Base-by-base conservation (phyloP, 108 stramenopile genomes). In the Nitzschia sp. region DNA sequence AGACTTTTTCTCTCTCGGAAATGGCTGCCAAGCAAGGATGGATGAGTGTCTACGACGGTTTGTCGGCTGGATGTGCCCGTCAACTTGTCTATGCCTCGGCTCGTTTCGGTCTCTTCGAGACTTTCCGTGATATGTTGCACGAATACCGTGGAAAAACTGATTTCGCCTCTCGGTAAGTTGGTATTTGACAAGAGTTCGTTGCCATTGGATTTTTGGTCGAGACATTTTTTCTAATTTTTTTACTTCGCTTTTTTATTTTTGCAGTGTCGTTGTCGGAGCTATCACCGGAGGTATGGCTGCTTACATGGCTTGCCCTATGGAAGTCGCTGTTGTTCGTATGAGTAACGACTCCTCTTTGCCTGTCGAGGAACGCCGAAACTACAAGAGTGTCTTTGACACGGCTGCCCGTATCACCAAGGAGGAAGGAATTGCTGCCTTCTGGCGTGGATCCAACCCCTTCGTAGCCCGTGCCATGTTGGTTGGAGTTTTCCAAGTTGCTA, bases 401-500 rank as follows among this genome's bases (percentile, higher is more conserved):
- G 72, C 85, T 1, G 69, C 70, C 46, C 82, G 93, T 19, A 92
- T 93, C 53, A 59, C 75, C 44, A 72, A 67, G 40, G 96, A 96
- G 72, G 96, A 96, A 65, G 96, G 96, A 34, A 67, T 85, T 17
- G 67, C 66, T 9, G 84, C 96, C 40, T 96, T 96, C 74, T 96
- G 92, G 93, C 80, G 93, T 81, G 96, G 96, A 25, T 81, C 83
- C 53, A 66, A 75, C 20, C 96, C 96, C 3, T 95, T 96, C 78
- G 92, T 94, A 10, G 75, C 87, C 53, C 90, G 96, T 63, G 93
- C 93, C 56, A 91, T 94, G 79, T 76, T 96, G 66, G 96, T 96
- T 26, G 95, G 95, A 39, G 91, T 92, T 50, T 92, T 93, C 63
- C 95, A 97, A 73, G 94, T 97, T 8, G 96, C 93, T 20, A 97